These are phyloP conservation scores for Quercus gilva DNA, from an alignment of 306 rosid genomes.

Conservation along the genomic window DNA sequence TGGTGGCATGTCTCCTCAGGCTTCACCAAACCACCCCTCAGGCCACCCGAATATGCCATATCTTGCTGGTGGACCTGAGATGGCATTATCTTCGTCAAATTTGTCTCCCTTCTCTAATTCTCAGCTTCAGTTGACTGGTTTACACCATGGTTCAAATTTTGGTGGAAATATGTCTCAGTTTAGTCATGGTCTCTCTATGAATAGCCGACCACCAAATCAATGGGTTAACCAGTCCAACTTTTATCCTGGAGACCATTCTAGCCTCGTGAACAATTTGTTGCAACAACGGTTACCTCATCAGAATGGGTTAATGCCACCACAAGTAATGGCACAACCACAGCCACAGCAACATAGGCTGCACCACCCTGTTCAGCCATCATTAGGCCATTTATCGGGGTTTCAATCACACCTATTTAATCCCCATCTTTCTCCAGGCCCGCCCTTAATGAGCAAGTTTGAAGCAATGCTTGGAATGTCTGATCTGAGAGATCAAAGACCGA, in stretches of 20 bases:
- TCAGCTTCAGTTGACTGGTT: slow-evolving; percentile 48
- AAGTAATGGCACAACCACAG: slow-evolving; percentile 53
- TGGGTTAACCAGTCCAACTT: slow-evolving; percentile 49
- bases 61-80: slow-evolving; percentile 47
- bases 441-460: slow-evolving; percentile 65
- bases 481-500: slow-evolving; percentile 76
- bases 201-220: slow-evolving; percentile 44
- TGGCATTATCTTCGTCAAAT: slow-evolving; percentile 49
- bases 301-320: slow-evolving; percentile 55
- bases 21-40: slow-evolving; percentile 54
- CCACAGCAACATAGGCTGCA: slow-evolving; percentile 55
- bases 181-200: slow-evolving; percentile 35
- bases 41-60: slow-evolving; percentile 51
- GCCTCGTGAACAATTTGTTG: slow-evolving; percentile 40
- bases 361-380: slow-evolving; percentile 47
- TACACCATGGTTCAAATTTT: slow-evolving; percentile 47
- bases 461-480: slow-evolving; percentile 77
- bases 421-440: slow-evolving; percentile 59
- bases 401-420: slow-evolving; percentile 50
- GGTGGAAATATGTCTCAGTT: slow-evolving; percentile 57
- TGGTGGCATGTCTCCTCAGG: slow-evolving; percentile 45
- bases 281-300: slow-evolving; percentile 57
- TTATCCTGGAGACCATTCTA: slow-evolving; percentile 56
- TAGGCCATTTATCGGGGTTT: slow-evolving; percentile 47
- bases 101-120: slow-evolving; percentile 44